Conservation (phyloP, 2,329 filamentous ascomycete genomes). For the Fusarium redolens region DNA sequence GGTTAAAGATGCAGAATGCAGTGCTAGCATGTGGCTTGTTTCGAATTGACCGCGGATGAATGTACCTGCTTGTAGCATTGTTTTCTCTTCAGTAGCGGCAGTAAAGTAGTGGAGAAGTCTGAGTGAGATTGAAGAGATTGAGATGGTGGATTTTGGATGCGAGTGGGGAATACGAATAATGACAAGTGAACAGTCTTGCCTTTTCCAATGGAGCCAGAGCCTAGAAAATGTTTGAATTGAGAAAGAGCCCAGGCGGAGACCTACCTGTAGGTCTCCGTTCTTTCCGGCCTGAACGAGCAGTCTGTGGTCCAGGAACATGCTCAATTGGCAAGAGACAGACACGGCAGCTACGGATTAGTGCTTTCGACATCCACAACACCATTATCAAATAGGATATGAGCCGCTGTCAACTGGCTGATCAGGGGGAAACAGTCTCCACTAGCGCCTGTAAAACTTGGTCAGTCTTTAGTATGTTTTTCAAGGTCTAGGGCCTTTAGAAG, state of each 20-base stretch:
- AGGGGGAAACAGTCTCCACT: slow-evolving; percentile 2
- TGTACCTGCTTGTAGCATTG: slow-evolving; percentile 10
- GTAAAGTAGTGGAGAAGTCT: slow-evolving; percentile 22
- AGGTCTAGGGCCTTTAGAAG: slow-evolving; percentile 1
- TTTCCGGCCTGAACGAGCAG: slow-evolving; percentile 11
- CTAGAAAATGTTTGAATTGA: neutral
- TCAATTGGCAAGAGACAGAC: slow-evolving; percentile 5
- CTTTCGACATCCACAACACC: slow-evolving; percentile 4
- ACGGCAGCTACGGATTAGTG: slow-evolving; percentile 18
- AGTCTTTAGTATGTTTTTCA: slow-evolving; percentile 3
- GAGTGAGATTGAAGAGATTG: slow-evolving; percentile 22
- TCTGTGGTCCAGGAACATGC: slow-evolving; percentile 16
- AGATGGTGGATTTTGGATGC: slow-evolving; percentile 14
- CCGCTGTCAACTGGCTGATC: slow-evolving; percentile 30
- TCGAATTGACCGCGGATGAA: slow-evolving; percentile 17
- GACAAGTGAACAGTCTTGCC: slow-evolving; percentile 24
- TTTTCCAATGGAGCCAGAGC: neutral
- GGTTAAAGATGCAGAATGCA: slow-evolving; percentile 7
- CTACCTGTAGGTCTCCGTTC: slow-evolving; percentile 1
- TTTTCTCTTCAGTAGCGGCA: slow-evolving; percentile 3
- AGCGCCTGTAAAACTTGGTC: slow-evolving; percentile 2
- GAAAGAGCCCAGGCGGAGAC: slow-evolving; percentile 1
- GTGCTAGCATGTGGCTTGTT: slow-evolving; percentile 26
- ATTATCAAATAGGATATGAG: slow-evolving; percentile 24
- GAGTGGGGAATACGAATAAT: slow-evolving; percentile 25